Evolutionary conservation across 306 rosid genomes (phyloP), one percentile per base, ranked within the genome.

Genomic region (Quercus engelmannii): DNA sequence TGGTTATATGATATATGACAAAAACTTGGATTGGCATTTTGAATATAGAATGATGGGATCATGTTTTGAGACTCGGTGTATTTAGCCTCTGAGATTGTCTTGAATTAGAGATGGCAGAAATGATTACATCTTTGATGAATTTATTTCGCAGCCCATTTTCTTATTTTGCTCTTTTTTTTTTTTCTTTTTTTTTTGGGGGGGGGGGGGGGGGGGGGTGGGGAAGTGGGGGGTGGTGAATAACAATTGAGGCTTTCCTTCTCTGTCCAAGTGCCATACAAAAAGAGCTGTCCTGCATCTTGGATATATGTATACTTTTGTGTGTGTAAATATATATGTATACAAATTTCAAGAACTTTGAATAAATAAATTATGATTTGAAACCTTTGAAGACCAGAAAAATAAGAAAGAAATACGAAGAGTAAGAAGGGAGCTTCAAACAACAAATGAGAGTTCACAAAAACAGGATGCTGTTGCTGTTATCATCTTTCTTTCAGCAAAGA

Each of bases 401-500:
- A 77, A 62, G 56, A 55, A 79, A 78, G 85, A 51, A 79, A 41
- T 41, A 41, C 12, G 46, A 41, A 41, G 46, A 74, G 81, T 88
- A 79, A 80, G 83, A 90, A 65, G 88, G 78, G 82, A 84, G 72
- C 80, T 81, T 81, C 76, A 77, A 81, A 83, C 63, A 83, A 78
- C 83, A 70, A 58, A 70, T 58, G 62, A 15, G 83, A 86, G 83
- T 83, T 62, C 78, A 76, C 79, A 55, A 81, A 74, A 84, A 68
- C 70, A 80, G 81, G 83, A 68, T 81, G 83, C 83, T 76, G 74
- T 49, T 82, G 85, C 83, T 77, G 70, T 69, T 74, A 75, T 57
- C 74, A 75, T 81, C 76, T 67, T 83, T 78, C 84, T 70, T 76
- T 31, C 43, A 79, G 79, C 77, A 81, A 87, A 83, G 82, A 74